Evolutionary conservation across 495 filamentous ascomycete genomes (phyloP), one percentile per base, ranked within the genome.

Genomic region (Aspergillus conjunctus): DNA sequence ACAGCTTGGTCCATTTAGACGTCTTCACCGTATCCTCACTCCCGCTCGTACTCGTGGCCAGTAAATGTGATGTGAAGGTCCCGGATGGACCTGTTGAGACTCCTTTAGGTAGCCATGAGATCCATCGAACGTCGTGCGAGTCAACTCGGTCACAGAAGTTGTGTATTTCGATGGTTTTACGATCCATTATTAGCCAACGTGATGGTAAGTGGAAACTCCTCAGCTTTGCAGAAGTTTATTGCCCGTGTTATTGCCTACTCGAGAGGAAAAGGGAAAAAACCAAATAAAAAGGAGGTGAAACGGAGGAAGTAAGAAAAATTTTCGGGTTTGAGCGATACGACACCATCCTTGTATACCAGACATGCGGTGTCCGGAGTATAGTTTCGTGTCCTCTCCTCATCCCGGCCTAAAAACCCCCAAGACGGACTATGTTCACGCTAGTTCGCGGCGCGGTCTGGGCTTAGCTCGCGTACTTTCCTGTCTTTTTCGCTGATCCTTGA

Each of bases 51-150:
- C 81, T 95, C 49, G 91, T 93, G 34, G 87, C 91, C 53, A 91
- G 87, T 64, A 96, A 95, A 79, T 93, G 89, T 76, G 92, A 95
- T 68, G 79, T 93, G 49, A 85, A 89, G 62, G 66, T 61, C 21
- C 69, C 73, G 20, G 68, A 74, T 51, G 66, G 62, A 51, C 68
- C 81, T 57, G 75, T 84, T 53, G 80, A 81, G 59, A 81, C 69
- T 21, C 67, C 81, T 54, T 72, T 87, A 37, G 81, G 81, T 12
- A 84, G 83, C 55, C 79, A 92, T 60, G 86, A 88, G 58, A 83
- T 88, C 56, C 87, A 89, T 63, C 88, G 89, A 64, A 90, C 88
- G 11, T 90, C 91, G 30, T 76, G 82, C 44, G 82, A 85, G 53
- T 83, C 81, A 17, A 86, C 90, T 9, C 88, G 91, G 64, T 90